phyloP scores from a whole-genome alignment of 1,284 basidiomycete genomes.

The Trichosporon sp. region DNA sequence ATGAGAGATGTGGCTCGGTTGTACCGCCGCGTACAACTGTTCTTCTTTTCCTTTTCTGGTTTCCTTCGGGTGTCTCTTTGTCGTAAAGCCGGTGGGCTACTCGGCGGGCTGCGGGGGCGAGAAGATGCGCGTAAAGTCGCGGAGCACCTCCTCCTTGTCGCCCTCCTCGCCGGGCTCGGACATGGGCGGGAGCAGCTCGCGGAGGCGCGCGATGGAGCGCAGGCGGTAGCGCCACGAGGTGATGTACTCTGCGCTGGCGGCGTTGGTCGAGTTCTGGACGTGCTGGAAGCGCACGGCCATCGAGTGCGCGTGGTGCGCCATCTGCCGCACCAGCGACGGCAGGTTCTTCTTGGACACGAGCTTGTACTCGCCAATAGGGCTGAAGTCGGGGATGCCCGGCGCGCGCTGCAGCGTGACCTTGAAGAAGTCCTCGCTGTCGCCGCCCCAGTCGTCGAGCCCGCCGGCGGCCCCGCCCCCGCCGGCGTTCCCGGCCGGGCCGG shows the following conservation, averaged over 20 bases:
- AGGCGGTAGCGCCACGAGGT: conserved; percentile 83
- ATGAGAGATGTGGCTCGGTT: not conserved
- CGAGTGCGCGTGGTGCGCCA: conserved; percentile 79
- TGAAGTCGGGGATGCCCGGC: conserved; percentile 82
- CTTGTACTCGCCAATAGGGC: conserved; percentile 85
- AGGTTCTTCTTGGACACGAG: conserved; percentile 80
- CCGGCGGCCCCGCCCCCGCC: not conserved
- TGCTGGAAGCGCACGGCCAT: conserved; percentile 77
- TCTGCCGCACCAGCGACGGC: conserved; percentile 75
- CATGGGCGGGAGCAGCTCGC: conserved; percentile 31
- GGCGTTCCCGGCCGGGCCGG: not conserved
- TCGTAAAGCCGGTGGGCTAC: no score
- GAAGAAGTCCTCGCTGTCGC: conserved; percentile 64
- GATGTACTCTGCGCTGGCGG: conserved; percentile 65
- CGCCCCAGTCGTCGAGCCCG: conserved; percentile 27
- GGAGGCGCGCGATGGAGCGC: conserved; percentile 67
- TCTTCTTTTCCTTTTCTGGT: not conserved
- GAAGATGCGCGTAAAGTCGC: conserved; percentile 31
- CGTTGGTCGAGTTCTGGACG: conserved; percentile 62
- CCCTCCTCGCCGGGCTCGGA: conserved; percentile 25
- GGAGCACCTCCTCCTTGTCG: conserved; percentile 32
- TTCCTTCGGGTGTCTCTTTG: not conserved
- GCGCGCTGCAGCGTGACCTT: conserved; percentile 82
- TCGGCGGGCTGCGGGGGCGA: conserved; percentile 3
- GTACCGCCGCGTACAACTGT: not conserved